Evolutionary conservation across 2,329 filamentous ascomycete genomes (phyloP).

Genomic region (Scytalidium sp.): DNA sequence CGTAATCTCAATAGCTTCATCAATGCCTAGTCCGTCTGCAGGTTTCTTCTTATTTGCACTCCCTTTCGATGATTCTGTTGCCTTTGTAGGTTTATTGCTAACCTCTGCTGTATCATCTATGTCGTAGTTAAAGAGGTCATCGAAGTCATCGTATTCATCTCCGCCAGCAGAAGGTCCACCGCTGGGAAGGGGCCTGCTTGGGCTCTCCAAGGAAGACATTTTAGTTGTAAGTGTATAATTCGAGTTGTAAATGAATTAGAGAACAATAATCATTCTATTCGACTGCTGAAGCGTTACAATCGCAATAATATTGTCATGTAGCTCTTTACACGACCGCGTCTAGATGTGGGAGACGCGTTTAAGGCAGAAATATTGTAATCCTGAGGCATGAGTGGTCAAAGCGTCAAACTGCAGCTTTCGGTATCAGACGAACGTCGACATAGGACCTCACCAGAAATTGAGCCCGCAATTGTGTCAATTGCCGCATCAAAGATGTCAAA

Average conservation of each 20-base stretch:
- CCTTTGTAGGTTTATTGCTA: slow-evolving; percentile 17
- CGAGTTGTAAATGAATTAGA: not conserved
- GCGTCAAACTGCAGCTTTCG: not conserved
- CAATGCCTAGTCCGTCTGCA: slow-evolving; percentile 67
- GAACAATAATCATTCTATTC: not conserved
- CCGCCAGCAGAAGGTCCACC: slow-evolving; percentile 26
- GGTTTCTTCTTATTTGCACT: slow-evolving; percentile 34
- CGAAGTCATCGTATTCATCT: slow-evolving; percentile 59
- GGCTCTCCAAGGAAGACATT: not conserved
- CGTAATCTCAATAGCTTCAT: slow-evolving; percentile 77
- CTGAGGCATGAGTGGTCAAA: not conserved
- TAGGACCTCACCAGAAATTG: slow-evolving; percentile 5
- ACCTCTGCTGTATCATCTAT: slow-evolving; percentile 33
- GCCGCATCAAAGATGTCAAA: slow-evolving; percentile 29
- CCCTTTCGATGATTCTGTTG: slow-evolving; percentile 41
- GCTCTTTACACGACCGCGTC: slow-evolving; percentile 14
- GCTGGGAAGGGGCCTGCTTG: slow-evolving; percentile 17
- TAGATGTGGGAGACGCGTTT: slow-evolving; percentile 10
- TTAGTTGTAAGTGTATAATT: not conserved
- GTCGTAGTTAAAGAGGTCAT: slow-evolving; percentile 76
- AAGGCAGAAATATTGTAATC: not conserved
- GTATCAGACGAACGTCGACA: not conserved
- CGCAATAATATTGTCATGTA: slow-evolving; percentile 9
- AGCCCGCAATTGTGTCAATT: slow-evolving; percentile 24
- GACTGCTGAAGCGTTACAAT: not conserved